Base-by-base conservation (phyloP, 2,329 filamentous ascomycete genomes). In the Fusarium sambucinum region DNA sequence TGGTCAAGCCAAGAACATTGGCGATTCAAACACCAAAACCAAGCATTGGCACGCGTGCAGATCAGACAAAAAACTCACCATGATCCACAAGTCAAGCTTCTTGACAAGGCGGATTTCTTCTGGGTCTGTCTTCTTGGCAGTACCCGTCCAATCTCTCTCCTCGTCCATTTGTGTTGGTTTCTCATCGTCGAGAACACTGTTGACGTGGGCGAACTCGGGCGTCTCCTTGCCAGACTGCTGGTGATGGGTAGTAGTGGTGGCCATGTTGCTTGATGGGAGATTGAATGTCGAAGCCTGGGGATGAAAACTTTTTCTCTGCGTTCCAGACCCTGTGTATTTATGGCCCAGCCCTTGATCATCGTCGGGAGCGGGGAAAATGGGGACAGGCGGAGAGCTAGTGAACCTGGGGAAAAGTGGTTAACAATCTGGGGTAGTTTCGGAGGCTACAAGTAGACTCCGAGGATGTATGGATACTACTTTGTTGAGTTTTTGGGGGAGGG, bases 11-110 rank as follows among this genome's bases (percentile, higher is more conserved):
- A 51, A 51, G 47, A 38, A 4, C 6, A 38, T 50, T 50, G 47
- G 32, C 47, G 47, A 38, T 38, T 35, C 23, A 5, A 11, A 33
- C 32, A 33, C 32, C 27, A 27, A 17, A 8, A 27, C 47, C 47
- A 29, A 21, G 27, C 16, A 50, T 35, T n/a, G 44, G 47, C 13
- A 8, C 14, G 40, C 10, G 14, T 13, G 19, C n/a, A 8, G 17
- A 29, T 33, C 19, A 16, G 27, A 21, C 25, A 5, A 11, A 38
- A 29, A 16, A 52, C 73, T 55, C 61, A 80, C 80, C 80, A 82
- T 82, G 53, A 82, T 81, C 57, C 79, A 75, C 14, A 61, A 70
- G 56, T 82, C 80, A 7, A 82, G 76, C 71, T 82, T 82, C 42
- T 75, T 75, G 9, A 82, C 80, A 8, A 82, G 74, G 6, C 63